Evolutionary conservation across 169 alveolate species (phyloP).

Genomic region (Perkinsus marinus): DNA sequence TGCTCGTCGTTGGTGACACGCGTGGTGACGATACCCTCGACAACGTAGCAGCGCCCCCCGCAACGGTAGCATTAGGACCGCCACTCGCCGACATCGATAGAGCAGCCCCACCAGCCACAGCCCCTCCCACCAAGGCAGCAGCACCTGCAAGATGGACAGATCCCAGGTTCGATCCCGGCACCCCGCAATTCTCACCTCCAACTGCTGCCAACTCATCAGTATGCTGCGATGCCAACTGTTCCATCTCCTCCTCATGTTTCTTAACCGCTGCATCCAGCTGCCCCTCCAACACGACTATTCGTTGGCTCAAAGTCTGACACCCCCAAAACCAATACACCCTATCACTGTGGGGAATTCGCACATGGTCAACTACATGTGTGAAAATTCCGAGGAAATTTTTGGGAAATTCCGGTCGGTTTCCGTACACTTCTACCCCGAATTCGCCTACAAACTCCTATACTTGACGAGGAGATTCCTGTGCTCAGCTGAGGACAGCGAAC

Average conservation of each 20-base stretch:
- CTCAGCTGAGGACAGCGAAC: neutral
- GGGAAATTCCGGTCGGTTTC: too few species aligned
- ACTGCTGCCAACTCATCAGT: neutral
- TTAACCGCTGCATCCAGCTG: slow-evolving; percentile 41
- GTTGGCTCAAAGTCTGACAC: neutral
- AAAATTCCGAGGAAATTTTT: too few species aligned
- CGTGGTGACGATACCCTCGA: neutral
- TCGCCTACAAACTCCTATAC: too few species aligned
- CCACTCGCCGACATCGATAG: neutral
- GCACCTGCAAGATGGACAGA: neutral
- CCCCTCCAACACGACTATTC: slow-evolving; percentile 16
- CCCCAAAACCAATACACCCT: too few species aligned
- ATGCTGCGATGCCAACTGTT: slow-evolving; percentile 10
- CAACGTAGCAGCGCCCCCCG: neutral
- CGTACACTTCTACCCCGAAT: too few species aligned
- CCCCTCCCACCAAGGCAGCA: neutral
- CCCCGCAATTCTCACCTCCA: neutral
- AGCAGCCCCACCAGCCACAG: neutral
- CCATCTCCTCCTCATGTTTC: slow-evolving; percentile 32
- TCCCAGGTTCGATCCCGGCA: neutral
- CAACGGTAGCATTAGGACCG: neutral
- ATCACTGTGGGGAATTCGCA: too few species aligned
- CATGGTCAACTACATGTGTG: too few species aligned
- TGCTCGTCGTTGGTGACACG: neutral
- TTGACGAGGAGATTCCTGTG: too few species aligned